A percentile compares a stretch with the other conserved stretches of the same genome.
phyloP scores from a whole-genome alignment of 176 grass and related monocot species.

The Avena sativa region DNA sequence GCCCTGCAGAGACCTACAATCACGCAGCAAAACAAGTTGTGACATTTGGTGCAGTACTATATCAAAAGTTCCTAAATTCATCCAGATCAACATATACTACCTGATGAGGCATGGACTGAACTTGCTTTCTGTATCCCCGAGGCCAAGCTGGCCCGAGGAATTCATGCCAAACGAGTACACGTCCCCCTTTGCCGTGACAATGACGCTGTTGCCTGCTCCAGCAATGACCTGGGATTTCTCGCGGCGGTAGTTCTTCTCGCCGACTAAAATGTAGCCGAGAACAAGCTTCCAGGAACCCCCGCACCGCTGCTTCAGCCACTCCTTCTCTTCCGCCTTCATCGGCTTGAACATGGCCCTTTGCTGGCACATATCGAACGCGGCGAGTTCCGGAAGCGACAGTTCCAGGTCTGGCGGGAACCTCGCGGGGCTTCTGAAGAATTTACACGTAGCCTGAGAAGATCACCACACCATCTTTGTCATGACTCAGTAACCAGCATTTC shows the following conservation, averaged over 20 bases:
- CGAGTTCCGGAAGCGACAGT: slow-evolving; percentile 58
- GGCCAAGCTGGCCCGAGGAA: slow-evolving; percentile 63
- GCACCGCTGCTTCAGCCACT: slow-evolving; percentile 51
- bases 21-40: slow-evolving; percentile 14
- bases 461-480: slow-evolving; percentile 10
- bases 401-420: slow-evolving; percentile 47
- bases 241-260: slow-evolving; percentile 63
- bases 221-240: slow-evolving; percentile 62
- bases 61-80: neutral
- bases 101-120: slow-evolving; percentile 64
- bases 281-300: slow-evolving; percentile 80
- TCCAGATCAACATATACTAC: slow-evolving; percentile 41
- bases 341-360: slow-evolving; percentile 50
- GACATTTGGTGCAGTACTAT: neutral
- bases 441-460: slow-evolving; percentile 54
- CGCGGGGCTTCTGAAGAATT: slow-evolving; percentile 62
- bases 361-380: slow-evolving; percentile 61
- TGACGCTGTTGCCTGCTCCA: slow-evolving; percentile 61
- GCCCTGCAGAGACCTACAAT: slow-evolving; percentile 64
- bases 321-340: slow-evolving; percentile 50
- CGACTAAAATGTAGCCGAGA: slow-evolving; percentile 62
- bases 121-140: slow-evolving; percentile 56
- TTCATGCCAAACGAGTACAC: slow-evolving; percentile 74
- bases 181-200: slow-evolving; percentile 49
- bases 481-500: neutral